These are phyloP conservation scores for Ophiostoma ips DNA, from an alignment of 2,329 filamentous ascomycete species.

Conservation along the genomic window DNA sequence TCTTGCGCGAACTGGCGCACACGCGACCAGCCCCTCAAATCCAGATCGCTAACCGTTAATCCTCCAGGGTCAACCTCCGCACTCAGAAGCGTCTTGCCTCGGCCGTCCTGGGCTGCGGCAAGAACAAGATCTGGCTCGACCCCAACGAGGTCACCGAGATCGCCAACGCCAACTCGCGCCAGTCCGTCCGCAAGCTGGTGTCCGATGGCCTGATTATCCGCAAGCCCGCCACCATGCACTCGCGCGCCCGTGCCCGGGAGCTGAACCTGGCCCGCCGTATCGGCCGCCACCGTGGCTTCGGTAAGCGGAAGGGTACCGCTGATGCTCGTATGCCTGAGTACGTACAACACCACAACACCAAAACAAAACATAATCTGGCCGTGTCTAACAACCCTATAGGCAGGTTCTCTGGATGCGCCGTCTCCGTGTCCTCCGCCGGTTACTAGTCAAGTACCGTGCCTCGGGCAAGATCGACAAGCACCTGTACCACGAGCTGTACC, in stretches of 20 bases:
- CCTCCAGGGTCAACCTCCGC: slow-evolving; percentile 88
- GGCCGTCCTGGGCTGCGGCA: slow-evolving; percentile 94
- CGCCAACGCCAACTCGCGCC: slow-evolving; percentile 99
- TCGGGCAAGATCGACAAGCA: slow-evolving; percentile 99
- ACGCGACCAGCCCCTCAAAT: too few species aligned
- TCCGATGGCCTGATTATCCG: slow-evolving; percentile 99
- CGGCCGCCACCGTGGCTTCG: slow-evolving; percentile 96
- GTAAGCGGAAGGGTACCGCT: slow-evolving; percentile 99
- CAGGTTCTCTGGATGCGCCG: slow-evolving; percentile 99
- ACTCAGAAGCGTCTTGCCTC: slow-evolving; percentile 99
- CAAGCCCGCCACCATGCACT: slow-evolving; percentile 99
- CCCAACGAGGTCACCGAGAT: slow-evolving; percentile 99
- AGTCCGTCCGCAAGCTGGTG: slow-evolving; percentile 99
- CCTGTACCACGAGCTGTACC: slow-evolving; percentile 99
- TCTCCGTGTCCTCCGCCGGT: slow-evolving; percentile 95
- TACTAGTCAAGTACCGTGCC: slow-evolving; percentile 99
- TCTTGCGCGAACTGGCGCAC: not conserved
- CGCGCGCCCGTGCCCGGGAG: slow-evolving; percentile 87
- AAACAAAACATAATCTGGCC: too few species aligned
- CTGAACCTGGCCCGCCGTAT: slow-evolving; percentile 88
- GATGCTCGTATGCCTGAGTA: slow-evolving; percentile 99
- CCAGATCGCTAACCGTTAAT: not conserved
- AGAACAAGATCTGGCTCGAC: slow-evolving; percentile 99
- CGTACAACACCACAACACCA: too few species aligned
- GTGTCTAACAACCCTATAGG: slow-evolving; percentile 28